These are phyloP conservation scores for Spizellomyces punctatus DNA, from an alignment of 192 early-diverging fungal species.

Conservation along the genomic window DNA sequence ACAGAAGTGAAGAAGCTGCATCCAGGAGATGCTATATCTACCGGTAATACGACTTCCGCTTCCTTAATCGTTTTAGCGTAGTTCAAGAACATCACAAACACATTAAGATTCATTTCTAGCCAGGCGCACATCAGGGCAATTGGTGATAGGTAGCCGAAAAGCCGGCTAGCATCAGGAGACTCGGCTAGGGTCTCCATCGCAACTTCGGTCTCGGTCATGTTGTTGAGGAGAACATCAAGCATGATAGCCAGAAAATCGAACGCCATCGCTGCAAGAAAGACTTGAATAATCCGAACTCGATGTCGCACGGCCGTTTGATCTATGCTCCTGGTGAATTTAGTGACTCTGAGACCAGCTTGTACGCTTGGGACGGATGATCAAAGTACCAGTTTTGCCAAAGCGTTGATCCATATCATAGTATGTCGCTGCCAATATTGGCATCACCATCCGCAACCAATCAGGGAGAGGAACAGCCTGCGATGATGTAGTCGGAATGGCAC, in stretches of 20 bases:
- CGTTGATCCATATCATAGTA: conserved; percentile 31
- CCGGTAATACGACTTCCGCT: conserved; percentile 6
- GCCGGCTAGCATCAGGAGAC: neutral
- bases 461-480: neutral
- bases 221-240: neutral
- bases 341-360: too few species aligned
- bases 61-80: conserved; percentile 32
- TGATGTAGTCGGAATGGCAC: neutral
- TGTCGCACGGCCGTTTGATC: conserved; percentile 22
- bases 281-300: conserved; percentile 17
- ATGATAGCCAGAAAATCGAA: conserved; percentile 1
- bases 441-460: conserved; percentile 7
- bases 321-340: neutral
- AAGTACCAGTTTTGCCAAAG: conserved; percentile 29
- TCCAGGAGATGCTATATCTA: neutral
- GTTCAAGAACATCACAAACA: conserved; percentile 25
- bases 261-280: neutral
- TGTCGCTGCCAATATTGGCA: conserved; percentile 29
- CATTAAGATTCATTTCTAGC: conserved; percentile 24
- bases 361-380: neutral
- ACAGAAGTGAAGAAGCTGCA: too few species aligned
- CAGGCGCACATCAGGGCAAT: conserved; percentile 10
- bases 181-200: conserved; percentile 6
- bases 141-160: conserved; percentile 13
- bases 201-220: neutral